phyloP scores from a whole-genome alignment of 2,329 filamentous ascomycete species.

The Clonostachys byssicola region DNA sequence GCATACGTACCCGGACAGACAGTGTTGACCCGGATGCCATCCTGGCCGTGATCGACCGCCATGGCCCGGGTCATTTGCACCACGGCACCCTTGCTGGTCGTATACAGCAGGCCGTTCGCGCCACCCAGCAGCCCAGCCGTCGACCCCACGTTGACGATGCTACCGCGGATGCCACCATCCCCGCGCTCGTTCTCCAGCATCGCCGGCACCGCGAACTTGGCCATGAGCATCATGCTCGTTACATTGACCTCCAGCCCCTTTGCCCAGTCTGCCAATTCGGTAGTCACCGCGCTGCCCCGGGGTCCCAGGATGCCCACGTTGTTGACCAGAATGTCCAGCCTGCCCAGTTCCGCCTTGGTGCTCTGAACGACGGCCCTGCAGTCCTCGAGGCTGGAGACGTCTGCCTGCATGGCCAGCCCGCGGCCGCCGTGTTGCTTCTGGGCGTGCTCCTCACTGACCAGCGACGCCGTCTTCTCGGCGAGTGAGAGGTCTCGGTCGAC shows the following conservation, averaged over 20 bases:
- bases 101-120: slow-evolving; percentile 37
- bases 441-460: slow-evolving; percentile 31
- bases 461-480: slow-evolving; percentile 48
- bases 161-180: slow-evolving; percentile 25
- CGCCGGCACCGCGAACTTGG: slow-evolving; percentile 54
- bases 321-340: slow-evolving; percentile 61
- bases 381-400: slow-evolving; percentile 50
- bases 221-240: slow-evolving; percentile 61
- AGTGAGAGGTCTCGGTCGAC: slow-evolving; percentile 45
- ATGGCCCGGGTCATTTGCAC: slow-evolving; percentile 48
- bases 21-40: slow-evolving; percentile 44
- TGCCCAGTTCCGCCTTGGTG: slow-evolving; percentile 43
- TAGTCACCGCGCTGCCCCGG: slow-evolving; percentile 52
- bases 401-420: slow-evolving; percentile 37
- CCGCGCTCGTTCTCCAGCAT: slow-evolving; percentile 46
- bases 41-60: slow-evolving; percentile 40
- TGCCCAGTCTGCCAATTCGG: slow-evolving; percentile 55
- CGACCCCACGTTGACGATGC: slow-evolving; percentile 58
- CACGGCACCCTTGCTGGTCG: slow-evolving; percentile 41
- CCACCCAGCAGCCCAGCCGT: slow-evolving; percentile 52
- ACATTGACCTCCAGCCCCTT: slow-evolving; percentile 58
- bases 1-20: slow-evolving; percentile 38
- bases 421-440: slow-evolving; percentile 17
- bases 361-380: slow-evolving; percentile 36
- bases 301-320: slow-evolving; percentile 60